phyloP scores from a whole-genome alignment of 306 rosid species.

The Morella rubra region DNA sequence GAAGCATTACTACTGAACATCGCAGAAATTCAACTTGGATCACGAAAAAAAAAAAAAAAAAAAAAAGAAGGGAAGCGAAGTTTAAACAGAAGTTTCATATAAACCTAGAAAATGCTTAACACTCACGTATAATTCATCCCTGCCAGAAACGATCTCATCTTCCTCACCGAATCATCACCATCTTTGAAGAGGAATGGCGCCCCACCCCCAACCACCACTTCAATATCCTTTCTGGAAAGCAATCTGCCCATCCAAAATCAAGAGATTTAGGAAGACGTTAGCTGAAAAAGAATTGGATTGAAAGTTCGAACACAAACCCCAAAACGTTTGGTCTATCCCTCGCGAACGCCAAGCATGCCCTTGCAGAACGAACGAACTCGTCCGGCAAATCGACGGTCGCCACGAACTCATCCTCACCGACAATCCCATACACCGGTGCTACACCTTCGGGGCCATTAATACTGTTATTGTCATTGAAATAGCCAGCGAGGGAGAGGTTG shows the following conservation, averaged over 20 bases:
- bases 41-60: not conserved
- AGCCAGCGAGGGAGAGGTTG: constrained; percentile 52
- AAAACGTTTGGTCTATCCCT: constrained; percentile 56
- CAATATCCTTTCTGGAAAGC: constrained; percentile 70
- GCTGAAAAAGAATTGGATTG: not conserved
- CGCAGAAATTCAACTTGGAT: not conserved
- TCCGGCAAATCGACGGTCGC: constrained; percentile 20
- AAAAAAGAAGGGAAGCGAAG: no score
- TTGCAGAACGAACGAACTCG: constrained; percentile 44
- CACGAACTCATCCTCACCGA: constrained; percentile 28
- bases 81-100: not conserved
- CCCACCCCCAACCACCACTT: constrained; percentile 53
- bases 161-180: constrained; percentile 40
- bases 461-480: constrained; percentile 17
- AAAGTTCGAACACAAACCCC: constrained; percentile 37
- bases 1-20: not conserved
- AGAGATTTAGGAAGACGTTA: not conserved
- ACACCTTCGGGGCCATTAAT: not conserved
- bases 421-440: not conserved
- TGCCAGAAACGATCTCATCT: constrained; percentile 53
- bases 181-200: constrained; percentile 62
- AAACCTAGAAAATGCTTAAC: not conserved
- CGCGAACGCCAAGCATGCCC: constrained; percentile 64
- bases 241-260: constrained; percentile 38
- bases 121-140: constrained; percentile 50